Base-by-base conservation (phyloP, 1,139 yeast species). In the Protomyces inouyei region DNA sequence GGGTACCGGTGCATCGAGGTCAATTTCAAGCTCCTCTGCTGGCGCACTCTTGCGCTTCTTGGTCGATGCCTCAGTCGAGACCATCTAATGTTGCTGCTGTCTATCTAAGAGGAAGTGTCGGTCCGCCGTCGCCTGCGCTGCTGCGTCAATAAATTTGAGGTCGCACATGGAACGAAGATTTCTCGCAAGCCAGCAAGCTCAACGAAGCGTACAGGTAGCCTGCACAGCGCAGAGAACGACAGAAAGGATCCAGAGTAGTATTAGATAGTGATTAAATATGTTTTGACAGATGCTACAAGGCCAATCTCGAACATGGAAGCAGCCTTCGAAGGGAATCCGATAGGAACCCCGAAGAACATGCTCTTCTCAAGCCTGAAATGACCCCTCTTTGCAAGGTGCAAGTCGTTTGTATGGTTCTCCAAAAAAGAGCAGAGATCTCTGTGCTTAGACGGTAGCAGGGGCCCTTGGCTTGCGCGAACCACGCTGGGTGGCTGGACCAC, bases 1-100 rank as follows among this genome's bases (percentile, higher is more conserved):
- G 3, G 90, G 85, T 55, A 85, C 88, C 36, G 81, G 78, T 65
- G 93, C 79, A 72, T 91, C 93, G 69, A 93, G 89, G 72, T 87
- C 95, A 55, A 93, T 80, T 73, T 90, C 96, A 12, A 71, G 53
- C 23, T 72, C 73, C 36, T 65, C 68, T 16, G 38, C 59, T n/a
- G 54, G 65, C 3, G 9, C 52, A 25, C 64, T 12, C 43, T 57
- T 54, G 28, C 63, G 43, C 37, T 64, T 57, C 52, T 59, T 59
- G 12, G 59, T 28, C 8, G 32, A 28, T 28, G 8, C 32, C 32
- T 28, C 32, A 28, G 32, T 28, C 8, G 32, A 28, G 32, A 28
- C 32, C 32, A 28, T 28, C 32, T 3, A 6, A 5, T 2, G 32
- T 6, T 6, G 32, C 32, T 28, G 32, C 32, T 28, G 32, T 28